phyloP scores from a whole-genome alignment of 805 yeast species.

The Henningerozyma blattae region DNA sequence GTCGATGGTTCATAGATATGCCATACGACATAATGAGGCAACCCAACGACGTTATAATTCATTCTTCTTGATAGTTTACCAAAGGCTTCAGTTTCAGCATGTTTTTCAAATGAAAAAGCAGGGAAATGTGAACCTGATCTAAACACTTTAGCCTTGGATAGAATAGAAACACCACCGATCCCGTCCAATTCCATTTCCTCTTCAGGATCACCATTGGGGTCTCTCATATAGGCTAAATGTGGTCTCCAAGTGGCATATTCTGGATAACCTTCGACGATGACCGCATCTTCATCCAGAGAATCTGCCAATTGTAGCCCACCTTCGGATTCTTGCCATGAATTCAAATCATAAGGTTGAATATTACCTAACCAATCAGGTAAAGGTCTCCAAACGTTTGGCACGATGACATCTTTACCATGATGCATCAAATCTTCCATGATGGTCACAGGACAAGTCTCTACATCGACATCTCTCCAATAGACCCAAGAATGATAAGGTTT shows the following conservation, averaged over 20 bases:
- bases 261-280: slow-evolving; percentile 79
- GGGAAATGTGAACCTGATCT: slow-evolving; percentile 77
- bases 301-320: slow-evolving; percentile 59
- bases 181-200: slow-evolving; percentile 69
- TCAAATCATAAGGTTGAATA: slow-evolving; percentile 91
- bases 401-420: slow-evolving; percentile 54
- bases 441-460: slow-evolving; percentile 70
- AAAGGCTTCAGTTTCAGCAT: slow-evolving; percentile 88
- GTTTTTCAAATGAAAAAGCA: slow-evolving; percentile 72
- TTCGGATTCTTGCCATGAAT: slow-evolving; percentile 89
- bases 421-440: slow-evolving; percentile 67
- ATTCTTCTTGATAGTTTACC: slow-evolving; percentile 79
- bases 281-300: slow-evolving; percentile 64
- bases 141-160: slow-evolving; percentile 63
- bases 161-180: slow-evolving; percentile 76
- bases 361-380: slow-evolving; percentile 71
- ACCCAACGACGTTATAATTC: slow-evolving; percentile 79
- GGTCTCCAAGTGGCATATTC: slow-evolving; percentile 81
- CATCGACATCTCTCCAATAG: slow-evolving; percentile 82
- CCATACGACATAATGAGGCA: slow-evolving; percentile 95
- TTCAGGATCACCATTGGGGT: slow-evolving; percentile 44
- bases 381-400: slow-evolving; percentile 95
- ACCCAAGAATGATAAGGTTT: slow-evolving; percentile 86
- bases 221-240: slow-evolving; percentile 64
- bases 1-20: slow-evolving; percentile 91